phyloP scores from a whole-genome alignment of 345 rosid species.

The Aquilaria malaccensis region DNA sequence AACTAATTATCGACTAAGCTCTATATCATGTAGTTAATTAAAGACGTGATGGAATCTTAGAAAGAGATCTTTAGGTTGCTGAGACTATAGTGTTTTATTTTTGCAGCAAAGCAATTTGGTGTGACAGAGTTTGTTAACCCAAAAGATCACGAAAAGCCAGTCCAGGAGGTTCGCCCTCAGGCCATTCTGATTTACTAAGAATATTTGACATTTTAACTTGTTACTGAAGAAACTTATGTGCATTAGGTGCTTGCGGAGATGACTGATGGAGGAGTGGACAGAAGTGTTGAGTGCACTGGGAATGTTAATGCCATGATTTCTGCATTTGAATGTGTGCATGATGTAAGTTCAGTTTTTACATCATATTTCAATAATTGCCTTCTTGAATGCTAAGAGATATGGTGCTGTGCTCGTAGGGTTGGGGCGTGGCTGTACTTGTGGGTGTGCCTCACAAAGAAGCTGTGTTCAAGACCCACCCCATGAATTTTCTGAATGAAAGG shows the following conservation, averaged over 20 bases:
- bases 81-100: neutral
- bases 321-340: constrained; percentile 45
- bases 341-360: constrained; percentile 16
- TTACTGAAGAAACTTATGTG: neutral
- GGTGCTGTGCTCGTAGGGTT: constrained; percentile 23
- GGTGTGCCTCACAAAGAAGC: constrained; percentile 47
- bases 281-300: constrained; percentile 40
- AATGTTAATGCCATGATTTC: constrained; percentile 36
- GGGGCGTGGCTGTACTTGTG: constrained; percentile 51
- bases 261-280: constrained; percentile 38
- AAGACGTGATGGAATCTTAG: neutral
- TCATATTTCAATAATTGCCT: neutral
- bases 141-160: constrained; percentile 29
- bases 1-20: neutral
- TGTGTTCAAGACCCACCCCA: constrained; percentile 42
- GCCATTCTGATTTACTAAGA: neutral
- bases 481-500: constrained; percentile 35
- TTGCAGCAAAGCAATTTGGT: constrained; percentile 38
- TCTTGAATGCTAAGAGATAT: neutral
- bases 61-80: neutral
- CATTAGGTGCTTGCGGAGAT: constrained; percentile 32
- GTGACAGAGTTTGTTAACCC: constrained; percentile 40
- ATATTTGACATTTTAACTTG: neutral
- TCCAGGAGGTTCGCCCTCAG: constrained; percentile 26
- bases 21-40: no score